A percentile compares a stretch with the other conserved stretches of the same genome.
These are phyloP conservation scores for Gossypium davidsonii DNA, from an alignment of 441 rosid species.

Conservation along the genomic window DNA sequence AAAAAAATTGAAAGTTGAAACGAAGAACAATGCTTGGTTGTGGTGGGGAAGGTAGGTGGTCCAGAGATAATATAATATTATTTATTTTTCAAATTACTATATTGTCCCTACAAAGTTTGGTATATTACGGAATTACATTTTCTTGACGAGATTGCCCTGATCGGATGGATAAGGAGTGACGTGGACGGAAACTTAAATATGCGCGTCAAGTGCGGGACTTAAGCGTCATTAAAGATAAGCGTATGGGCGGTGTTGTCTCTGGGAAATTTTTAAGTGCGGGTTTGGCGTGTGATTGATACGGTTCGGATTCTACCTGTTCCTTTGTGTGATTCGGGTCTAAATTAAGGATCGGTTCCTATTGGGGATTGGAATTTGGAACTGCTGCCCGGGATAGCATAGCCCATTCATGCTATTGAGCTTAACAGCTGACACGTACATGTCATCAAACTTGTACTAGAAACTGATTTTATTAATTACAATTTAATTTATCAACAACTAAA, in stretches of 20 bases:
- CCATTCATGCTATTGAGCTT: not conserved
- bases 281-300: slow-evolving; percentile 19
- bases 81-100: not conserved
- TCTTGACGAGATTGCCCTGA: slow-evolving; percentile 20
- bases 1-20: slow-evolving; percentile 12
- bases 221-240: not conserved
- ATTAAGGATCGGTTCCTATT: not conserved
- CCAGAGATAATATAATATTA: slow-evolving; percentile 24
- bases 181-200: not conserved
- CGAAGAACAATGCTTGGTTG: slow-evolving; percentile 44
- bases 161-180: slow-evolving; percentile 2
- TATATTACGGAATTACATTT: not conserved
- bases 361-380: not conserved
- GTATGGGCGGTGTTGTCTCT: not conserved
- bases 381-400: not conserved
- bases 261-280: not conserved
- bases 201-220: not conserved
- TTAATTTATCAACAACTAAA: too few species aligned
- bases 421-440: slow-evolving; percentile 3
- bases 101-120: slow-evolving; percentile 15
- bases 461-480: not conserved
- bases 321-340: slow-evolving; percentile 8
- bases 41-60: slow-evolving; percentile 60
- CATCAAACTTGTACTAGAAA: not conserved
- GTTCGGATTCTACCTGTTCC: slow-evolving; percentile 12